Evolutionary conservation across 306 rosid genomes (phyloP).

Genomic region (Chamaecrista fasciculata): DNA sequence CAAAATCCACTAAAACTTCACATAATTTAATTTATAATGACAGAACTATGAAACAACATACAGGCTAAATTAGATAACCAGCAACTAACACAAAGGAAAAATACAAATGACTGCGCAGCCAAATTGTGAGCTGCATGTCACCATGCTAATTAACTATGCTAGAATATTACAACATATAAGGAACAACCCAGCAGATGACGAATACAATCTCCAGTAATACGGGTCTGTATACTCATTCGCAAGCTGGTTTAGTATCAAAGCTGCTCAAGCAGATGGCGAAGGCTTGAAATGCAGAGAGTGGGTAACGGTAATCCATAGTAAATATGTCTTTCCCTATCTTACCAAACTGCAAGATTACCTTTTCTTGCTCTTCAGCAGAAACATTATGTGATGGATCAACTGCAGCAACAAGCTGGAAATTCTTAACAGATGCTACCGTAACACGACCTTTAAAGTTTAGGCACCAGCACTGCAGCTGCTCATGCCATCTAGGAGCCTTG

Average conservation of each 20-base stretch:
- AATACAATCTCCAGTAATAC: slow-evolving; percentile 16
- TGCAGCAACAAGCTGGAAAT: slow-evolving; percentile 82
- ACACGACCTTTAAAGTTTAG: slow-evolving; percentile 83
- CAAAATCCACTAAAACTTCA: slow-evolving; percentile 29
- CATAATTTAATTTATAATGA: slow-evolving; percentile 32
- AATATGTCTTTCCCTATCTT: slow-evolving; percentile 87
- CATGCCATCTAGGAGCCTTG: slow-evolving; percentile 93
- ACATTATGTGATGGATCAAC: slow-evolving; percentile 64
- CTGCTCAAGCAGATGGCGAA: slow-evolving; percentile 85
- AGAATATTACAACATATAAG: slow-evolving; percentile 25
- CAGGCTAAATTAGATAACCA: slow-evolving; percentile 36
- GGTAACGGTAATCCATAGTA: slow-evolving; percentile 90
- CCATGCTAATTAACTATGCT: slow-evolving; percentile 32
- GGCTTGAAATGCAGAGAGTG: slow-evolving; percentile 90
- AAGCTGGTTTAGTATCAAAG: slow-evolving; percentile 86
- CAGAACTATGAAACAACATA: slow-evolving; percentile 39
- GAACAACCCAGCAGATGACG: slow-evolving; percentile 19
- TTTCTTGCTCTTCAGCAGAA: slow-evolving; percentile 68
- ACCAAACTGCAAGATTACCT: slow-evolving; percentile 79
- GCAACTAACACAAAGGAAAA: slow-evolving; percentile 32
- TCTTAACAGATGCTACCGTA: slow-evolving; percentile 88
- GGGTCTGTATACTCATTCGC: slow-evolving; percentile 50
- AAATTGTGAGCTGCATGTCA: slow-evolving; percentile 28
- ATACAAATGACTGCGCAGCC: slow-evolving; percentile 36
- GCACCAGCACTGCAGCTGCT: slow-evolving; percentile 92